Percentiles rank a stretch among this genome's conserved stretches.
These are phyloP conservation scores for Salix arbutifolia DNA, from an alignment of 345 rosid species.

Conservation along the genomic window DNA sequence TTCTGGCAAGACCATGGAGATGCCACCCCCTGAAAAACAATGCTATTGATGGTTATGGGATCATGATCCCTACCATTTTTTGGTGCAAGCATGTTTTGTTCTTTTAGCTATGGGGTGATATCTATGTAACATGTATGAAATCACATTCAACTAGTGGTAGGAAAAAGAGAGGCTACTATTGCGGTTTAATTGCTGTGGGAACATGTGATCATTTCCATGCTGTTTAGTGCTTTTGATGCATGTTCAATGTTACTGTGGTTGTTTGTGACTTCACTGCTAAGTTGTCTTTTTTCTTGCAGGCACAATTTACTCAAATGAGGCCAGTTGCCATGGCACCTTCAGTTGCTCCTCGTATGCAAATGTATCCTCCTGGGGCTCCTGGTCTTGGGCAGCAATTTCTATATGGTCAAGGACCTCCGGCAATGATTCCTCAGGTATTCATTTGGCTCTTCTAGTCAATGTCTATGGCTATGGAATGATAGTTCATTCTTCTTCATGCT, in stretches of 20 bases:
- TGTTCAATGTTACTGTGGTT: neutral
- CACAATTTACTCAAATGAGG: slow-evolving; percentile 27
- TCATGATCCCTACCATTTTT: neutral
- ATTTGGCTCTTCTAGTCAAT: too few relatives aligned
- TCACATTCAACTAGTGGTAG: neutral
- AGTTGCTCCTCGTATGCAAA: slow-evolving; percentile 22
- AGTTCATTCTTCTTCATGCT: too few relatives aligned
- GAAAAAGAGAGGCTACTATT: neutral
- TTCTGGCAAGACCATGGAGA: neutral
- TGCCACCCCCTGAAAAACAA: neutral
- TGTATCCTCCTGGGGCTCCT: slow-evolving; percentile 22
- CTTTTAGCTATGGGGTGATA: neutral
- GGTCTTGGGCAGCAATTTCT: slow-evolving; percentile 23
- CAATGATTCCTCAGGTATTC: slow-evolving; percentile 24
- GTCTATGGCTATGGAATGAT: too few relatives aligned
- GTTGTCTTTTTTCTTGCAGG: slow-evolving; percentile 4
- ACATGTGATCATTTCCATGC: neutral
- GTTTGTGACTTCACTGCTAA: neutral
- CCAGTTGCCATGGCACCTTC: slow-evolving; percentile 21
- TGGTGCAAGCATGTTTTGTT: neutral
- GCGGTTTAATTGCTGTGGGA: neutral
- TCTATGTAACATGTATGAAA: neutral
- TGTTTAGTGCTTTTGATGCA: neutral
- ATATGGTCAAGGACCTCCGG: slow-evolving; percentile 28
- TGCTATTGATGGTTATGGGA: neutral